Conservation (phyloP, 257 asterid species). For the Petunia secreta region DNA sequence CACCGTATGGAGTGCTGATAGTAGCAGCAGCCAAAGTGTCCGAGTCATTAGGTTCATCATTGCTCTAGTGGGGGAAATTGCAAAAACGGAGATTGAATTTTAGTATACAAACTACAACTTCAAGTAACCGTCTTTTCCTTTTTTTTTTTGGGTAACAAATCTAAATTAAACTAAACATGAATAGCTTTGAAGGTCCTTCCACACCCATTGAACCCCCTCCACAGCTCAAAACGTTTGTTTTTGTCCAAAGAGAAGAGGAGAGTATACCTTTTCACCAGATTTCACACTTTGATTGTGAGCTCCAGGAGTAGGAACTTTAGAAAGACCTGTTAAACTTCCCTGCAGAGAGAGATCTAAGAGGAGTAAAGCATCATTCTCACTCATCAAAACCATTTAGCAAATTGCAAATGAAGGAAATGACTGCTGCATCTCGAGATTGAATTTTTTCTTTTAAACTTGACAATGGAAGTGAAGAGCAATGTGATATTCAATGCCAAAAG, state of each 20-base stretch:
- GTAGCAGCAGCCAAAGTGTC: constrained; percentile 47
- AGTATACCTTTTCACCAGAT: constrained; percentile 57
- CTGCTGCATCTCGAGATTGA: neutral
- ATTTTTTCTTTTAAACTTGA: neutral
- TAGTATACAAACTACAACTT: too few species aligned
- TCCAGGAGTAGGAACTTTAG: constrained; percentile 64
- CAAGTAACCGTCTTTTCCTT: too few species aligned
- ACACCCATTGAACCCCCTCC: too few species aligned
- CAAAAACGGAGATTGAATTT: too few species aligned
- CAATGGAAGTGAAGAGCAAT: neutral
- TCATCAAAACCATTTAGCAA: neutral
- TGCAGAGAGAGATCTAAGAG: constrained; percentile 38
- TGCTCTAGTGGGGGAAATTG: constrained; percentile 42
- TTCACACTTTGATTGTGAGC: constrained; percentile 54
- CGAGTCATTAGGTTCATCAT: constrained; percentile 54
- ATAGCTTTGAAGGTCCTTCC: too few species aligned
- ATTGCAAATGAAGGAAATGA: neutral
- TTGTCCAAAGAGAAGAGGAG: too few species aligned
- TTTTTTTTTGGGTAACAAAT: neutral
- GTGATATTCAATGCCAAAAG: neutral
- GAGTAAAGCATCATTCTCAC: constrained; percentile 10
- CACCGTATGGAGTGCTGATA: too few species aligned
- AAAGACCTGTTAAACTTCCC: constrained; percentile 87
- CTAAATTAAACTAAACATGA: too few species aligned
- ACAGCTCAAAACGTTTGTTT: neutral